Base-by-base conservation (phyloP, 1,284 basidiomycete genomes). In the Irpex sp. region DNA sequence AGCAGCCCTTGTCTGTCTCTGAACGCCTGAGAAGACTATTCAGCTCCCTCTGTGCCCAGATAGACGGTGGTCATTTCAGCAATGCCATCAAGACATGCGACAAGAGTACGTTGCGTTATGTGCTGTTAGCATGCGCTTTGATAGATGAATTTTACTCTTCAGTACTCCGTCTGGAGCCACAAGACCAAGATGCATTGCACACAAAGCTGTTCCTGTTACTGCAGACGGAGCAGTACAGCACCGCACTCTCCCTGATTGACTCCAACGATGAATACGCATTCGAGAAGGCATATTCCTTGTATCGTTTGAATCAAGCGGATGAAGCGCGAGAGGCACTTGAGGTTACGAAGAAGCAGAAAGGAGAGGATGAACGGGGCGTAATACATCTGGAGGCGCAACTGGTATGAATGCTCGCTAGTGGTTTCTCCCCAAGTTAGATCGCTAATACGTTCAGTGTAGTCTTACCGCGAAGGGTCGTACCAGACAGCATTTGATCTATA, bases 81-180 rank as follows among this genome's bases (percentile, higher is more conserved):
- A 93, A 91, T 73, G 92, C 92, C 36, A 82, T 93, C 72, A 93
- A 89, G 83, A 94, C 93, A 65, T 94, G 92, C 80, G 90, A 93
- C 77, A 93, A 93, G 79, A 91, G 93, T 92, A 71, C 68, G 86
- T 83, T 63, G 37, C 44, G 36, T 36, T 47, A 26, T 59, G 37
- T 61, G 49, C 49, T 51, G 17, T 56, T 61, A 15, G 15, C 11
- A 37, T 37, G 58, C 60, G 54, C 36, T 26, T 26, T 61, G 2
- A 11, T 56, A 36, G 49, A 26, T 49, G 40, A 58, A 59, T 40
- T 31, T 38, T 66, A 69, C 57, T 63, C 60, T 62, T 66, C 65
- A 95, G 94, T 95, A 66, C 81, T 94, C 49, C 78, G 82, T 15
- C 75, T 94, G 34, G 81, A 87, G 61, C 84, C 90, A n/a, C 74